Base-by-base conservation (phyloP, 345 rosid species). In the Melastoma malabathricum region DNA sequence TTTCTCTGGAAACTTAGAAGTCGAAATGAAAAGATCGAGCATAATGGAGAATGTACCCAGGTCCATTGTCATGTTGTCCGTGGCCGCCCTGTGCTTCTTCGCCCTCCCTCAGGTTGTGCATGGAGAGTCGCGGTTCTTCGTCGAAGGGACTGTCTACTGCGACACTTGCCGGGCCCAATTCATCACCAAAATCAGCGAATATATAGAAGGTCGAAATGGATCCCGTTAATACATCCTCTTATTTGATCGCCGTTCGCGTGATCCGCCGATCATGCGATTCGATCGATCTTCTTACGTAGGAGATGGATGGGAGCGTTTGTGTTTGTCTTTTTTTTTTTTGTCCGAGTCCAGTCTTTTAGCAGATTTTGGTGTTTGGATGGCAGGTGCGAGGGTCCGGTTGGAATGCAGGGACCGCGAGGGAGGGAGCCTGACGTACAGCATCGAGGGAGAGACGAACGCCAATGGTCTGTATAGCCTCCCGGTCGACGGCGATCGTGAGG, bases 401-500 rank as follows among this genome's bases (percentile, higher is more conserved):
- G 82, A 81, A 58, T 84, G 93, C 76, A 78, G 49, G 49, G 51
- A 68, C 15, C 69, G 67, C 7, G 75, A 65, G 59, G 65, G 58
- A 43, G 78, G 69, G 15, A 27, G 56, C 47, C 50, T 67, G 1
- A 67, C 74, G 44, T 64, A 59, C 22, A 52, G 62, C 19, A 59
- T 63, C 4, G 81, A 78, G 13, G 83, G 77, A 0, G 56, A n/a
- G 50, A 74, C 86, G 0, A 70, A 78, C 48, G 51, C 18, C 3
- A 2, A 19, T 0, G 89, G 89, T 14, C 58, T 43, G 41, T 84
- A 78, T 72, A n/a, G n/a, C 34, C 63, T 81, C 59, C 53, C 54
- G 17, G 80, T 81, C 16, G 69, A 62, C 9, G 80, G 85, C 18
- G 83, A 84, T 44, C 94, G 71, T 15, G 86, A 76, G 61, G 83